Evolutionary conservation across 2,329 filamentous ascomycete genomes (phyloP), one percentile per base, ranked within the genome.

Genomic region (Sporothrix brunneoviolacea): DNA sequence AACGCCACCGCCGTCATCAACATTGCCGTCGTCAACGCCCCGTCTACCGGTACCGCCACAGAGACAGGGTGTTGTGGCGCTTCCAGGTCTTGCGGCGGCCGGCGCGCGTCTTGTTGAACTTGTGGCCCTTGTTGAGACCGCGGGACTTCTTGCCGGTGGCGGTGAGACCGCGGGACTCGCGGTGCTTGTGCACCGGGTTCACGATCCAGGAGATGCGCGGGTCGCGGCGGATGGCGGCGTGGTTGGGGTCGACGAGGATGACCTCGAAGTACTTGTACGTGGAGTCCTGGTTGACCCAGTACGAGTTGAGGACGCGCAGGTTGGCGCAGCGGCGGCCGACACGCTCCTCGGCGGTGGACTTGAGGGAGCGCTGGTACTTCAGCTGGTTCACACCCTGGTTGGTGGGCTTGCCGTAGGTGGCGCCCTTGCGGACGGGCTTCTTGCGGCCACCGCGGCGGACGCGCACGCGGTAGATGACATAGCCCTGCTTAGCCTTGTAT

Each of bases 251-350:
- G 71, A 98, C 91, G 70, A 96, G 88, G 80, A 98, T 97, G 76
- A 97, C 85, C 80, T 98, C 93, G 82, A 83, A 98, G 88, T 98
- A 98, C 84, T 98, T 98, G 88, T 97, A 98, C 77, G 93, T 98
- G 57, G 91, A 96, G 82, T 98, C 93, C 83, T 97, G 90, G 88
- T 98, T 98, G 82, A 98, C 89, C 94, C 94, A 98, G 91, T 98
- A 98, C 60, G 91, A 97, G 88, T 98, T 98, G 70, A 98, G 87
- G 70, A 98, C 93, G 71, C 93, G 90, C 74, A 98, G 78, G 80
- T 98, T 98, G 77, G 91, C 90, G 81, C 91, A 96, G 73, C 91
- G 91, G 75, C 91, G 91, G 70, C 94, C 93, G 71, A 98, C 91
- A 87, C 93, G 93, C 86, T 98, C 93, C 83, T 98, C 94, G 67